Conservation (phyloP, 148 eudicot species). For the Simmondsia chinensis region DNA sequence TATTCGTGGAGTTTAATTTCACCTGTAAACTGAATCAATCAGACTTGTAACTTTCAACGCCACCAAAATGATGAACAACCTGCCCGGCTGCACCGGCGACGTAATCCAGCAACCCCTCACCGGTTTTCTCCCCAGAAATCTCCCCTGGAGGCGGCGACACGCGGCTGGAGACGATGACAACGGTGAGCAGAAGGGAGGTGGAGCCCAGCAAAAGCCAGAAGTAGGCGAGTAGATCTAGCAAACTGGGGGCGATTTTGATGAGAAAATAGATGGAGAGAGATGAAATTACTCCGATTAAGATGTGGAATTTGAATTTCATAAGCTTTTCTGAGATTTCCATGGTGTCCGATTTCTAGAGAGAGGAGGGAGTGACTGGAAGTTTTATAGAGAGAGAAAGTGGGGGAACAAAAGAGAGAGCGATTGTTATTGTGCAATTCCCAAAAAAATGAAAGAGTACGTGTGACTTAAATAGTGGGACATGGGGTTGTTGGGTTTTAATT, state of each 20-base stretch:
- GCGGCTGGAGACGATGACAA: conserved; percentile 43
- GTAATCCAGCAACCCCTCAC: conserved; percentile 55
- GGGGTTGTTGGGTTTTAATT: too few relatives aligned
- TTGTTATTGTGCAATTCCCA: too few relatives aligned
- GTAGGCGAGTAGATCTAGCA: conserved; percentile 40
- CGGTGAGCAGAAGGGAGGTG: conserved; percentile 62
- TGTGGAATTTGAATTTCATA: conserved; percentile 37
- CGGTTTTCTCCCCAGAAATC: conserved; percentile 49
- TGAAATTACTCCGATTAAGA: conserved; percentile 19
- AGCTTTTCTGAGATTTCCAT: conserved; percentile 65
- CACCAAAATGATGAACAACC: not conserved
- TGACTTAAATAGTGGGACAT: too few relatives aligned
- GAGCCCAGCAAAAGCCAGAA: conserved; percentile 74
- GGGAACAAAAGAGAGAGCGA: conserved; percentile 3
- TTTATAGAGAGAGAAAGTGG: conserved; percentile 4
- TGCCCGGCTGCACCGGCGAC: conserved; percentile 55
- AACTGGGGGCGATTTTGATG: conserved; percentile 33
- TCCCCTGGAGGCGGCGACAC: conserved; percentile 39
- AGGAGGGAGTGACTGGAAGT: not conserved
- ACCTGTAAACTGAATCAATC: conserved; percentile 8
- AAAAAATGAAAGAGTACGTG: too few relatives aligned
- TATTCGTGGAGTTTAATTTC: too few relatives aligned
- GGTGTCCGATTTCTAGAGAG: not conserved
- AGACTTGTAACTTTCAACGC: conserved; percentile 7
- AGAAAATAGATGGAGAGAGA: conserved; percentile 9